Evolutionary conservation across 23 red algal species (phyloP), one percentile per base, ranked within the genome.

Genomic region (Chondrus crispus): DNA sequence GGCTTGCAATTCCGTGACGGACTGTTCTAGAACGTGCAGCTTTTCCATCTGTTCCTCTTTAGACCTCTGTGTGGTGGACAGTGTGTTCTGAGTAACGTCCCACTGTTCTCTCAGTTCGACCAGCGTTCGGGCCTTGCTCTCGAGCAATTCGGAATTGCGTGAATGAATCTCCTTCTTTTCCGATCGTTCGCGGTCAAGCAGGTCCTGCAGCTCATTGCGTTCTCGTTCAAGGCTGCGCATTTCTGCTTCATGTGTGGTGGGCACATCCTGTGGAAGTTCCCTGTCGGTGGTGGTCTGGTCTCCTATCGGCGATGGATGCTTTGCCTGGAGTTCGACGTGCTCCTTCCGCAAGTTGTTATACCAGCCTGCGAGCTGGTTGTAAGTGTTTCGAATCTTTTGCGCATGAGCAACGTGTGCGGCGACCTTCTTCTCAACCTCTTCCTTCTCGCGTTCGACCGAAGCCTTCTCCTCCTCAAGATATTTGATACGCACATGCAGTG

Each of bases 311-410:
- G 35, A 62, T 1, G 51, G 38, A 24, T 68, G 41, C 45, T 87
- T 81, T 48, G 68, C 40, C 73, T 94, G 92, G 10, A 88, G 64
- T 44, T 87, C 92, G 2, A 54, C 84, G 45, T 94, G 82, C 92
- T 94, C 92, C 62, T 62, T 60, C 4, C 92, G 62, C 24, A 94
- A 62, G n/a, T 85, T 88, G 57, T 94, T 88, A 58, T 94, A 94
- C 92, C 82, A 88, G 26, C 66, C 82, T 3, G 92, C 84, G 11
- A 94, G 82, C 22, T 87, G 92, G 32, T 51, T 88, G 64, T 94
- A 94, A 22, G 92, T 94, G 12, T 74, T 72, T 39, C 62, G 74
- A 40, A 94, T 94, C 36, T 80, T 87, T 4, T 51, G 51, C 14
- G 92, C 92, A 66, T 94, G 92, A 0, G 80, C 50, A 30, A 94